phyloP scores from a whole-genome alignment of 148 eudicot genomes.

The Rhododendron ferrugineum region DNA sequence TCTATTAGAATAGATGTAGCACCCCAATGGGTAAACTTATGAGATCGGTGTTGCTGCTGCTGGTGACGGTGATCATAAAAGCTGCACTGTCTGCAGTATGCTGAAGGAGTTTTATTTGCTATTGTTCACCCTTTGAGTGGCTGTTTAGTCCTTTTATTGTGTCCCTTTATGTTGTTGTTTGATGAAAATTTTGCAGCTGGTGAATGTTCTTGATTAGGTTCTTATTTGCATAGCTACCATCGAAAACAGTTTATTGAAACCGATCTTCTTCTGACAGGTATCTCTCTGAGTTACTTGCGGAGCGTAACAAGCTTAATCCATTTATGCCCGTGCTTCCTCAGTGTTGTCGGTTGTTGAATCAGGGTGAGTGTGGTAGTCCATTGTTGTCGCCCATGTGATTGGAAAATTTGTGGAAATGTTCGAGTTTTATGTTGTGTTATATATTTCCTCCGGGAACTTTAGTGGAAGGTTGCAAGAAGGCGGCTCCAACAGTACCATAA shows the following conservation, averaged over 20 bases:
- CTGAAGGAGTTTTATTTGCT: background rate
- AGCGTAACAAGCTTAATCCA: slow-evolving; percentile 79
- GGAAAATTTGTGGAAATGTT: background rate
- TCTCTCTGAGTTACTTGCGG: slow-evolving; percentile 71
- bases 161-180: background rate
- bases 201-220: background rate
- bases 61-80: background rate
- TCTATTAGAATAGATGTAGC: background rate
- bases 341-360: slow-evolving; percentile 70
- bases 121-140: background rate
- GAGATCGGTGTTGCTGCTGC: background rate
- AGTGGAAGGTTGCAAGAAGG: background rate
- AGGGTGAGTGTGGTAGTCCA: slow-evolving; percentile 53
- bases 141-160: background rate
- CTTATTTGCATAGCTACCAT: background rate
- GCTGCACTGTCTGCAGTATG: background rate
- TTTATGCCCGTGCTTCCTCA: slow-evolving; percentile 75
- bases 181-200: background rate
- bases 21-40: background rate
- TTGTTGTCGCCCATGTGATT: background rate
- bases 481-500: background rate
- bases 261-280: slow-evolving; percentile 45
- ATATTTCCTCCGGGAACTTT: background rate
- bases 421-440: background rate
- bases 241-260: background rate